Conservation (phyloP, 352 stramenopile species). For the Sclerospora graminicola region DNA sequence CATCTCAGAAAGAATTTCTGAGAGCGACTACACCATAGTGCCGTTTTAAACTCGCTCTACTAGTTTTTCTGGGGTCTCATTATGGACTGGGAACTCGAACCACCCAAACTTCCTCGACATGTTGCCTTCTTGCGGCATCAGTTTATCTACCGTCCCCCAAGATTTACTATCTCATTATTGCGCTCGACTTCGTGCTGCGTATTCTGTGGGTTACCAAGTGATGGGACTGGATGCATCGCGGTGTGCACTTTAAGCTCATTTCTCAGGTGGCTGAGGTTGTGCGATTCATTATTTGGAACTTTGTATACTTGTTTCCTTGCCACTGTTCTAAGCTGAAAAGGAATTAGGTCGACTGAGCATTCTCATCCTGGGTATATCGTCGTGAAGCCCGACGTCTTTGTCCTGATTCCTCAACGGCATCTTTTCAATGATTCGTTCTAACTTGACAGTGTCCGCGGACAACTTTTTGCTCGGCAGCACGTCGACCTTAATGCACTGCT, state of each 20-base stretch:
- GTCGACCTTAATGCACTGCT: no score
- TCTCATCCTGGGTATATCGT: no score
- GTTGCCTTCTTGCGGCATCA: slow-evolving; percentile 68
- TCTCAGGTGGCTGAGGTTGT: slow-evolving; percentile 90
- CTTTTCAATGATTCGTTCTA: no score
- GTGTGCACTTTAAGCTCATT: slow-evolving; percentile 81
- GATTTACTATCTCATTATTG: slow-evolving; percentile 90
- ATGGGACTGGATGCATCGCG: slow-evolving; percentile 68
- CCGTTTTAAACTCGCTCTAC: slow-evolving; percentile 91
- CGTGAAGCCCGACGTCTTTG: no score
- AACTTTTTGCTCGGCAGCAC: no score
- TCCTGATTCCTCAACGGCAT: no score
- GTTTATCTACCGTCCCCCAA: slow-evolving; percentile 50
- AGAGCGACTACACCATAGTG: no score
- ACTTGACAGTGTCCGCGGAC: no score
- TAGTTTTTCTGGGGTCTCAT: slow-evolving; percentile 96
- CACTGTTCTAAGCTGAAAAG: no score
- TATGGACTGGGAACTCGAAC: slow-evolving; percentile 92
- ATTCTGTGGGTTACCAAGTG: slow-evolving; percentile 93
- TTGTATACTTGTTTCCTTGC: no score
- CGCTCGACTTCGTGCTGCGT: slow-evolving; percentile 87
- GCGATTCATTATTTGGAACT: slow-evolving; percentile 89
- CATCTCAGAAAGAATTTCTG: no score
- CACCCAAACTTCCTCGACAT: slow-evolving; percentile 57
- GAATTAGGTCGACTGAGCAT: no score